phyloP scores from a whole-genome alignment of 2,329 filamentous ascomycete genomes.

The Lachnellula willkommii region DNA sequence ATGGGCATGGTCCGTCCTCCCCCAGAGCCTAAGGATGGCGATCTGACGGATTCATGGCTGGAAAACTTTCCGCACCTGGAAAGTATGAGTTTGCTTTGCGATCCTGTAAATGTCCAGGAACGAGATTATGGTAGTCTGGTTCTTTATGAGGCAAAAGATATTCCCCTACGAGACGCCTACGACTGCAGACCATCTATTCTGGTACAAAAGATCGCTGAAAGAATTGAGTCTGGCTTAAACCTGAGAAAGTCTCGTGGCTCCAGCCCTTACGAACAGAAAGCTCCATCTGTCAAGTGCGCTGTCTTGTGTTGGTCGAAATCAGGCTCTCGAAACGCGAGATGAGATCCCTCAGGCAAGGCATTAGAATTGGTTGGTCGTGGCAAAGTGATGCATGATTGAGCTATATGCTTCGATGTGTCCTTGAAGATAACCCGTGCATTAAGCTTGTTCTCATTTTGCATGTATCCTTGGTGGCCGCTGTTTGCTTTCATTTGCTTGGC shows the following conservation, averaged over 20 bases:
- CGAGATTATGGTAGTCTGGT: background rate
- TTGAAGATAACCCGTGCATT: too few relatives aligned
- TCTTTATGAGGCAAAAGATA: background rate
- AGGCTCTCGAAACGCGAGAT: background rate
- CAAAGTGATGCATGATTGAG: too few relatives aligned
- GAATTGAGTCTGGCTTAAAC: background rate
- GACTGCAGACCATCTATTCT: background rate
- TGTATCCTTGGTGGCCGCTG: too few relatives aligned
- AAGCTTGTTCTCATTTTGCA: too few relatives aligned
- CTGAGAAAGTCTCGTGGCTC: too few relatives aligned
- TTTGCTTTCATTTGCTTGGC: too few relatives aligned
- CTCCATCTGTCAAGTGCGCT: background rate
- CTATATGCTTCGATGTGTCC: too few relatives aligned
- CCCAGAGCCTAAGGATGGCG: background rate
- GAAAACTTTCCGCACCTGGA: background rate
- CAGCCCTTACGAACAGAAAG: background rate
- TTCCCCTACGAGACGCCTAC: background rate
- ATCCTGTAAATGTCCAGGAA: background rate
- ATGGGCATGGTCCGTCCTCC: background rate
- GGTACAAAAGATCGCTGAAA: background rate
- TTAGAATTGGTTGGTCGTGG: too few relatives aligned
- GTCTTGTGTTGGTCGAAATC: background rate
- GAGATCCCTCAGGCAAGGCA: too few relatives aligned
- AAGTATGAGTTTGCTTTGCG: slow-evolving; percentile 1
- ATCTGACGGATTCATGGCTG: background rate